A percentile compares a stretch with the other conserved stretches of the same genome.
Evolutionary conservation across 805 yeast species (phyloP).

Genomic region (Spathaspora sp.): DNA sequence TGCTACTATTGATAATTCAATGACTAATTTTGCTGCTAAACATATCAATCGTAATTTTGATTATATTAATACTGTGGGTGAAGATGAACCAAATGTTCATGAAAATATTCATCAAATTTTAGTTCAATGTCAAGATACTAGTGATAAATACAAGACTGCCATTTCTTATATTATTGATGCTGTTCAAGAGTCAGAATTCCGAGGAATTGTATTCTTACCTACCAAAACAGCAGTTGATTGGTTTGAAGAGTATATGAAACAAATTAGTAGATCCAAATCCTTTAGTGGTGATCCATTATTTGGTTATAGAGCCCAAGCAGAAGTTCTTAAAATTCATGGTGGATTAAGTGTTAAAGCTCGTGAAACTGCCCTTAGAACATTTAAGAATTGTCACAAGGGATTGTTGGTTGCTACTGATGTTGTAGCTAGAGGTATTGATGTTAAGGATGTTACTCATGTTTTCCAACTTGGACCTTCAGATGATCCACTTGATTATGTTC

Average conservation of each 20-base stretch:
- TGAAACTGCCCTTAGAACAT: constrained; percentile 52
- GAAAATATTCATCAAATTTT: constrained; percentile 72
- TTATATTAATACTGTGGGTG: constrained; percentile 71
- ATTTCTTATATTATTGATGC: constrained; percentile 44
- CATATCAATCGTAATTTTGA: constrained; percentile 53
- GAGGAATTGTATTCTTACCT: constrained; percentile 80
- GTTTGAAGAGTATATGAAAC: constrained; percentile 18
- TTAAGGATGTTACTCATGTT: constrained; percentile 83
- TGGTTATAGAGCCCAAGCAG: constrained; percentile 18
- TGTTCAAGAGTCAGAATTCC: constrained; percentile 47
- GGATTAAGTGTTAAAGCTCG: constrained; percentile 67
- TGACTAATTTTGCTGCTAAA: constrained; percentile 58
- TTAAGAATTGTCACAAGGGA: constrained; percentile 46
- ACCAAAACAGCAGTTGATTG: constrained; percentile 68
- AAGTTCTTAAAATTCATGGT: constrained; percentile 56
- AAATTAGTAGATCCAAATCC: background rate
- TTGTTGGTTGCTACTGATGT: constrained; percentile 85
- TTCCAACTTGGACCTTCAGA: constrained; percentile 77
- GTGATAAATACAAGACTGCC: constrained; percentile 59
- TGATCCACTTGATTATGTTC: constrained; percentile 77
- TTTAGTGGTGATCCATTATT: constrained; percentile 12
- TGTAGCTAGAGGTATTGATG: constrained; percentile 95
- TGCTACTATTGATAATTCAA: constrained; percentile 78
- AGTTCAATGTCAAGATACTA: constrained; percentile 50
- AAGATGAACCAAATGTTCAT: constrained; percentile 69